phyloP scores from a whole-genome alignment of 2,329 filamentous ascomycete species.

The Colletotrichum liriopes region DNA sequence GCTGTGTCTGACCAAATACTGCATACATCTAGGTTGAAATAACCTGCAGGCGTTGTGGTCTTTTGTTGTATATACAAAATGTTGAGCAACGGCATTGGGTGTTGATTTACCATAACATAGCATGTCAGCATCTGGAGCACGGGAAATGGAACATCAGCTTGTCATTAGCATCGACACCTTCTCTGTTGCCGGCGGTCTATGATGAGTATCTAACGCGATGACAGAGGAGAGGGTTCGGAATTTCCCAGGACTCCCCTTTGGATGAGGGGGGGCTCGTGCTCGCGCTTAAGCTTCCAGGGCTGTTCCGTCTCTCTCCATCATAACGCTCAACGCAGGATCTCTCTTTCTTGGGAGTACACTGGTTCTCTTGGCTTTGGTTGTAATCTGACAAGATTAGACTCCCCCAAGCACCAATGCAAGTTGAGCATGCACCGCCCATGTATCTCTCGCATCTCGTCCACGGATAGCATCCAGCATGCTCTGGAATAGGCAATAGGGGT shows the following conservation, averaged over 20 bases:
- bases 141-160: constrained; percentile 27
- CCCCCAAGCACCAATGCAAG: constrained; percentile 41
- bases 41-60: background rate
- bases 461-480: constrained; percentile 23
- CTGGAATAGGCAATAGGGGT: constrained; percentile 32
- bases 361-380: constrained; percentile 40
- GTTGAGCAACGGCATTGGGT: background rate
- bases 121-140: background rate
- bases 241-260: constrained; percentile 5
- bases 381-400: constrained; percentile 43
- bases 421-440: constrained; percentile 35
- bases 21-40: background rate
- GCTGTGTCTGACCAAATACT: background rate
- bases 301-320: constrained; percentile 21
- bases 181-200: constrained; percentile 41
- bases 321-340: constrained; percentile 40
- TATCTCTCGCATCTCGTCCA: constrained; percentile 38
- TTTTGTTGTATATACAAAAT: background rate
- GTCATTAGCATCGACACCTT: constrained; percentile 41
- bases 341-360: constrained; percentile 42
- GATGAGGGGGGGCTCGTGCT: constrained; percentile 10
- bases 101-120: no score
- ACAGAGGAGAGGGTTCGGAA: constrained; percentile 15
- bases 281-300: constrained; percentile 5
- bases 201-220: constrained; percentile 41